These are phyloP conservation scores for Nakazawaea anatomiae DNA, from an alignment of 805 yeast genomes.

Conservation along the genomic window DNA sequence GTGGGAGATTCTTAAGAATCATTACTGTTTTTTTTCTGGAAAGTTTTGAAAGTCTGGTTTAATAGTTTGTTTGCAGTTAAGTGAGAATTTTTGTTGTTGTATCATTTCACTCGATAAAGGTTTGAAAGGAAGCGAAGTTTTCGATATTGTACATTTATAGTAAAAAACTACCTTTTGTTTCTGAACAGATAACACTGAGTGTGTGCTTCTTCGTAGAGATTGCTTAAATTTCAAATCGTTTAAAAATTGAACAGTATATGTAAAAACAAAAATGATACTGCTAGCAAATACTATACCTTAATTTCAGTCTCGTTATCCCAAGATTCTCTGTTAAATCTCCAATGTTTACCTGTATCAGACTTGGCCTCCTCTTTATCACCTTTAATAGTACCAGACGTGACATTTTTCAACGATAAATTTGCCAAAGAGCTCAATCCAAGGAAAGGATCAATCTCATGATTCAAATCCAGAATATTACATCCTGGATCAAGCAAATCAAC, in stretches of 20 bases:
- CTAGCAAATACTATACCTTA: constrained; percentile 22
- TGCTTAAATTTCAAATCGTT: background rate
- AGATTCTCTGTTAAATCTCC: constrained; percentile 57
- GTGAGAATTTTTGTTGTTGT: too few species aligned
- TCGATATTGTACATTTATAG: too few species aligned
- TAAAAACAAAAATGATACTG: background rate
- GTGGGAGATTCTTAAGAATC: constrained; percentile 7
- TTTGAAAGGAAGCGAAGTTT: too few species aligned
- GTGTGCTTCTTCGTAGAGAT: too few species aligned
- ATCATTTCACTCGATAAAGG: too few species aligned
- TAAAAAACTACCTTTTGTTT: too few species aligned
- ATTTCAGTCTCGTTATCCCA: constrained; percentile 61
- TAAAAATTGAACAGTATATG: background rate
- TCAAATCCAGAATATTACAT: constrained; percentile 15
- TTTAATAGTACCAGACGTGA: constrained; percentile 58
- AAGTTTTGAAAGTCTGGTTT: background rate
- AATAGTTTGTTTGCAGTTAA: too few species aligned
- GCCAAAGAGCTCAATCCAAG: constrained; percentile 39
- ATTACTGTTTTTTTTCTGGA: background rate
- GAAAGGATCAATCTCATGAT: constrained; percentile 31
- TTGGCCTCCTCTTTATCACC: constrained; percentile 46
- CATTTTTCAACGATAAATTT: constrained; percentile 54
- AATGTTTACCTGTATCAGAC: constrained; percentile 42
- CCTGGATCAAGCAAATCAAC: constrained; percentile 29
- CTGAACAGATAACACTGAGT: too few species aligned